Conservation (phyloP, 2,329 filamentous ascomycete genomes). For the Arthroderma sp. region DNA sequence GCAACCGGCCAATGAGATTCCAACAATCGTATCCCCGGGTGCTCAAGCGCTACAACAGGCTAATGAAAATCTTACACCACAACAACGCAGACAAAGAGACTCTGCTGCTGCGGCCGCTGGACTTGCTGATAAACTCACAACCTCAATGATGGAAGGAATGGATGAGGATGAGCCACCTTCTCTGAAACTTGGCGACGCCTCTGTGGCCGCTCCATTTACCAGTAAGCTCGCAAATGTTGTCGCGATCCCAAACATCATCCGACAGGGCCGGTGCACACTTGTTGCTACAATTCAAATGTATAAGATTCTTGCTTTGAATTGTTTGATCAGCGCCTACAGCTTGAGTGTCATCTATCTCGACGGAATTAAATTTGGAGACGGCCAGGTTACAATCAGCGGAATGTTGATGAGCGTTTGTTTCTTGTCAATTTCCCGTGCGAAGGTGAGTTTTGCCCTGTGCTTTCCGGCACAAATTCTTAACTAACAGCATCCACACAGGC, state of each 20-base stretch:
- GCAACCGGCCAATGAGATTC: constrained; percentile 40
- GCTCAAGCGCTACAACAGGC: constrained; percentile 47
- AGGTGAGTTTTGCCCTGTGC: constrained; percentile 36
- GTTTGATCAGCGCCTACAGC: constrained; percentile 94
- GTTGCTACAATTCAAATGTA: constrained; percentile 99
- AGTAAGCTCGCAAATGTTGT: constrained; percentile 95
- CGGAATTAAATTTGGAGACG: constrained; percentile 97
- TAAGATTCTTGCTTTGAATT: constrained; percentile 97
- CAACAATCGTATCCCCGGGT: constrained; percentile 54
- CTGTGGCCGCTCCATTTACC: constrained; percentile 92
- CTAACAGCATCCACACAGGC: constrained; percentile 36
- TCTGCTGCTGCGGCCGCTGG: constrained; percentile 58
- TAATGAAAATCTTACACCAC: constrained; percentile 32
- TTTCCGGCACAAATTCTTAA: neutral
- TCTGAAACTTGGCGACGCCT: constrained; percentile 93
- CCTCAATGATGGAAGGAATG: constrained; percentile 83
- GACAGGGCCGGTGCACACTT: constrained; percentile 91
- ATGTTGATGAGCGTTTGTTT: constrained; percentile 99
- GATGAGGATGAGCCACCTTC: constrained; percentile 84
- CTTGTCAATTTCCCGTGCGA: constrained; percentile 92
- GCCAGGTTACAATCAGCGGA: constrained; percentile 94
- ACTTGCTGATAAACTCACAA: constrained; percentile 75
- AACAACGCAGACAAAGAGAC: constrained; percentile 41
- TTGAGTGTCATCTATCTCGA: constrained; percentile 91
- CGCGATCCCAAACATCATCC: constrained; percentile 94